These are phyloP conservation scores for Adansonia rubrostipa DNA, from an alignment of 441 rosid genomes.

Conservation along the genomic window DNA sequence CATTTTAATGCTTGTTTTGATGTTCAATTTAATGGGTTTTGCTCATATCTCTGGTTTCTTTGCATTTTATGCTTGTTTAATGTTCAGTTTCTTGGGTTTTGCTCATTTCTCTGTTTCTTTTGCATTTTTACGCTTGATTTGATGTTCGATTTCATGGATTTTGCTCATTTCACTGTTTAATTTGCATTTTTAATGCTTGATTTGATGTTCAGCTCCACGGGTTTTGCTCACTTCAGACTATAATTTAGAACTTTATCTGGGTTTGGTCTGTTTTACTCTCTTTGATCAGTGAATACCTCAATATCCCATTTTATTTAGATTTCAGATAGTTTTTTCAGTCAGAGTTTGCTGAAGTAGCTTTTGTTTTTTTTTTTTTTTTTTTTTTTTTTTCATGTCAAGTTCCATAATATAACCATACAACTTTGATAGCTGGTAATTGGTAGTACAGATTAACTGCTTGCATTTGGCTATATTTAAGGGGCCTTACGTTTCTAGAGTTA, in stretches of 20 bases:
- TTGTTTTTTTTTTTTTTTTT: too few species aligned
- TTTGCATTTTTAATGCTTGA: background rate
- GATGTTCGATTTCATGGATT: background rate
- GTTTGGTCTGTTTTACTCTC: too few species aligned
- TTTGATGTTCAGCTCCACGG: slow-evolving; percentile 1
- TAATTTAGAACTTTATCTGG: background rate
- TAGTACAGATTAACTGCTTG: background rate
- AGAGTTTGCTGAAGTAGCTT: too few species aligned
- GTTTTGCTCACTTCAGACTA: background rate
- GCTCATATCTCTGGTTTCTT: too few species aligned
- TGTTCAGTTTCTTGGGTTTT: too few species aligned
- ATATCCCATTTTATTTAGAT: too few species aligned
- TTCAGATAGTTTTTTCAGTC: too few species aligned
- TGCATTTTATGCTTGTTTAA: too few species aligned
- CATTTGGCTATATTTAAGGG: background rate
- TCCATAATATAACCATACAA: background rate
- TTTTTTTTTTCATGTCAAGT: background rate
- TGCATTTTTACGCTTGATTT: background rate
- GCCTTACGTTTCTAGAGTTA: background rate
- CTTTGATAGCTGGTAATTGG: background rate
- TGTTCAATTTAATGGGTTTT: too few species aligned
- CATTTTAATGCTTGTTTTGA: too few species aligned
- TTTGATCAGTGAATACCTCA: too few species aligned
- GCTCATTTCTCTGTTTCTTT: too few species aligned
- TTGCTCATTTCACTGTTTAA: background rate